Percentiles rank a stretch among this genome's conserved stretches.
phyloP scores from a whole-genome alignment of 805 yeast species.

The Yarrowia sp. region DNA sequence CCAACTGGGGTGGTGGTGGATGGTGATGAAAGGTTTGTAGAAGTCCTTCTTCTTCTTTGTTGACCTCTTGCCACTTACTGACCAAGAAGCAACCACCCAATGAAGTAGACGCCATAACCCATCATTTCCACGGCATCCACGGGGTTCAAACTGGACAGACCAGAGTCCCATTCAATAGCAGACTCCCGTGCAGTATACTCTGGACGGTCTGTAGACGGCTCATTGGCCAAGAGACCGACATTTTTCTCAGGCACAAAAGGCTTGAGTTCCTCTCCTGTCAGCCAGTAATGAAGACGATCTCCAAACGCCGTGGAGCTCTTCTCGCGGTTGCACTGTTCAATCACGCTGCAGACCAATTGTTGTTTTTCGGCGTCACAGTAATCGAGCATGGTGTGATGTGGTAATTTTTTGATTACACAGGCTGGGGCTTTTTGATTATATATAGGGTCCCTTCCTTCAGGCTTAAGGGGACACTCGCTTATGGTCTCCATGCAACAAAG shows the following conservation, averaged over 20 bases:
- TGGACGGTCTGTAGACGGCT: conserved; percentile 22
- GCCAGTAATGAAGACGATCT: conserved; percentile 23
- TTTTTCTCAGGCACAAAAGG: conserved; percentile 24
- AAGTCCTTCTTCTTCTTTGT: no score
- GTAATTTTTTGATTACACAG: neutral
- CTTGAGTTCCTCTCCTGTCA: conserved; percentile 32
- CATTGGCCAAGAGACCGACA: conserved; percentile 10
- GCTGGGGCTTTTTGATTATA: conserved; percentile 6
- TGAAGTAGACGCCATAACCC: conserved; percentile 21
- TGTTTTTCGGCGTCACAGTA: conserved; percentile 35
- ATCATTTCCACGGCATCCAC: conserved; percentile 25
- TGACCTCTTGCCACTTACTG: neutral
- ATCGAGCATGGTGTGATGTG: conserved; percentile 7
- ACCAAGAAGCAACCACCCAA: conserved; percentile 11
- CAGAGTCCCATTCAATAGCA: conserved; percentile 29
- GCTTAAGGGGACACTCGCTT: neutral
- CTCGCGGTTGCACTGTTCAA: conserved; percentile 28
- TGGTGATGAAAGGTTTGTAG: no score
- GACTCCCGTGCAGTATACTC: conserved; percentile 18
- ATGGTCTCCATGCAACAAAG: conserved; percentile 15
- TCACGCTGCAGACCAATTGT: conserved; percentile 3
- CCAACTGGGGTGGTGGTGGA: neutral
- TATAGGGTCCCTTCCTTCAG: conserved; percentile 2
- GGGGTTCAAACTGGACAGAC: conserved; percentile 25
- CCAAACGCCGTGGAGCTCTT: neutral